A percentile compares a stretch with the other conserved stretches of the same genome.
Evolutionary conservation across 257 asterid genomes (phyloP).

Genomic region (Solanum paucissectum): DNA sequence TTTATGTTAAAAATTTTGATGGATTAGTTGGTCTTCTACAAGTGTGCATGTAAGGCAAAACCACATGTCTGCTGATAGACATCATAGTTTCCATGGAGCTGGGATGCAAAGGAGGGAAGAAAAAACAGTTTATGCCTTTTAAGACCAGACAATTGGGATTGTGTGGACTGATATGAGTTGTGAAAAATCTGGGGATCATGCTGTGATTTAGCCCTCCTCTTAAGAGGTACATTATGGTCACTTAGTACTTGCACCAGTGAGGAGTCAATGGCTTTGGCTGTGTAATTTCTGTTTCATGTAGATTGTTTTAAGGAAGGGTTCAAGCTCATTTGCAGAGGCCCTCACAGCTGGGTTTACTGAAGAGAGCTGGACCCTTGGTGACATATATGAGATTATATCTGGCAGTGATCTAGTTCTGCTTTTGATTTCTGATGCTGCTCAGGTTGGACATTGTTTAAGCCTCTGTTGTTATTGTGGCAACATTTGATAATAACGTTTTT

Average conservation of each 20-base stretch:
- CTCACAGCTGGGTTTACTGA: conserved; percentile 83
- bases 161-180: background rate
- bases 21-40: background rate
- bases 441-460: conserved; percentile 33
- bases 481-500: background rate
- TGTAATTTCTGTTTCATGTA: conserved; percentile 16
- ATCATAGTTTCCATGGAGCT: background rate
- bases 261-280: background rate
- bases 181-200: background rate
- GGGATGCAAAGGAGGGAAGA: background rate
- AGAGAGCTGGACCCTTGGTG: conserved; percentile 92
- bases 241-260: background rate
- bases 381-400: conserved; percentile 80
- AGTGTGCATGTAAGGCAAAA: background rate
- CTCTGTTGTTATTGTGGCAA: background rate
- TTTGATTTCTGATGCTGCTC: conserved; percentile 91
- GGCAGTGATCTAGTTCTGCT: conserved; percentile 86
- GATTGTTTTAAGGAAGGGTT: conserved; percentile 95
- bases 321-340: conserved; percentile 84
- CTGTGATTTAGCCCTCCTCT: background rate
- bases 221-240: background rate
- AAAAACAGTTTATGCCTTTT: background rate
- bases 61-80: background rate
- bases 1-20: background rate
- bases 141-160: background rate